Evolutionary conservation across 1,139 yeast genomes (phyloP), one percentile per base, ranked within the genome.

Genomic region (Pichia sp.): DNA sequence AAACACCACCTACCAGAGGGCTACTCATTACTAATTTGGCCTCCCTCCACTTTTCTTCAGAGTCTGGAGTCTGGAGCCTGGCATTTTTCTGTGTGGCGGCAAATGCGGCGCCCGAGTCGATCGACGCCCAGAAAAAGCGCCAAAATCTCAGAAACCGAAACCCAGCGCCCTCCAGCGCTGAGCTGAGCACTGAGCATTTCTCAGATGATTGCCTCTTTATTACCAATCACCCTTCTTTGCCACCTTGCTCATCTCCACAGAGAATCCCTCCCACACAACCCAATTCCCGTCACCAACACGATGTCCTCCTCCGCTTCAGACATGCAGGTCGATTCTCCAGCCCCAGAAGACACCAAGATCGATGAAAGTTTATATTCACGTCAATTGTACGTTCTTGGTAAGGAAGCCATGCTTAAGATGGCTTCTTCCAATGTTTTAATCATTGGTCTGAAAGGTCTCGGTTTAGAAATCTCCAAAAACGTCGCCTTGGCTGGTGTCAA

Each of bases 351-450:
- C 22, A 58, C 73, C 51, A 57, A 73, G 51, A 91, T 93, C 61
- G 99, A 93, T 66, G 99, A 93, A 74, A 79, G 95, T 50, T 76
- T 93, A 60, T 93, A 93, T 75, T 90, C 97, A 42, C 89, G 99
- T 67, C 99, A 93, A 71, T 78, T 93, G 67, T 89, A 90, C 59
- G 97, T 90, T 48, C 70, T 90, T 59, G 97, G 97, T 50, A 87
- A 88, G 62, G 99, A 93, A 58, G 99, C 99, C 46, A 93, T 93
- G 99, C 75, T 91, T 61, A 87, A 89, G 67, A 88, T 93, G 97
- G 96, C 93, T 62, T 76, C 80, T 56, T 90, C 98, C 38, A 89
- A 86, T 60, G 96, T 93, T 18, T 77, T 93, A 45, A 75, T 93
- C 47, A 80, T 91, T 54, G 99, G 99, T 4, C 71, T 91, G 53